Conservation (phyloP, 805 yeast species). For the Candida chilensis region DNA sequence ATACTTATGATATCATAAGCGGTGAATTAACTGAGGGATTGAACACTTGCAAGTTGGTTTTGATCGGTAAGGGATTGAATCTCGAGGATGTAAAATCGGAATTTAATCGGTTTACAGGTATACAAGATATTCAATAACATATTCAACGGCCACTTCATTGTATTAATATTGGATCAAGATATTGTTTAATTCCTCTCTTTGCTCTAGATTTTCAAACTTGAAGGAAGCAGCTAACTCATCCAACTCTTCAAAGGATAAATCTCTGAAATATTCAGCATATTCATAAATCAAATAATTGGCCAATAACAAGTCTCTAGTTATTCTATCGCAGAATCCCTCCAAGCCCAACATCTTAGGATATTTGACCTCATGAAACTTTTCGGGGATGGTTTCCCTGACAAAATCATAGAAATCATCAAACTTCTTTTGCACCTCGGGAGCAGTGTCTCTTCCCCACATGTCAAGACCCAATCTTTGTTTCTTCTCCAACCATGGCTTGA, state of each 20-base stretch:
- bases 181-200: constrained; percentile 20
- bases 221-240: constrained; percentile 28
- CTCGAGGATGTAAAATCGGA: constrained; percentile 21
- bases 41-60: constrained; percentile 48
- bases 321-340: constrained; percentile 16
- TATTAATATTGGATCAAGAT: constrained; percentile 17
- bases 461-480: constrained; percentile 23
- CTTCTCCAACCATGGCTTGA: constrained; percentile 20
- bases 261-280: constrained; percentile 19
- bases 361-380: constrained; percentile 14
- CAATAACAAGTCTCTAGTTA: constrained; percentile 22
- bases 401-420: constrained; percentile 16
- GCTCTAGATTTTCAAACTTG: constrained; percentile 21
- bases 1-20: constrained; percentile 74
- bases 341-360: constrained; percentile 20
- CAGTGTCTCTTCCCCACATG: constrained; percentile 27
- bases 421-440: constrained; percentile 14
- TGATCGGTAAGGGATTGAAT: constrained; percentile 63
- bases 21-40: constrained; percentile 24
- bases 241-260: constrained; percentile 18
- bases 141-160: no score
- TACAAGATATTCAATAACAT: neutral
- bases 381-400: constrained; percentile 16
- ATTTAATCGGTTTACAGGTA: constrained; percentile 9
- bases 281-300: constrained; percentile 22